A percentile compares a stretch with the other conserved stretches of the same genome.
Conservation (phyloP, 2,329 filamentous ascomycete species). For the Trichoderma brevicompactum region DNA sequence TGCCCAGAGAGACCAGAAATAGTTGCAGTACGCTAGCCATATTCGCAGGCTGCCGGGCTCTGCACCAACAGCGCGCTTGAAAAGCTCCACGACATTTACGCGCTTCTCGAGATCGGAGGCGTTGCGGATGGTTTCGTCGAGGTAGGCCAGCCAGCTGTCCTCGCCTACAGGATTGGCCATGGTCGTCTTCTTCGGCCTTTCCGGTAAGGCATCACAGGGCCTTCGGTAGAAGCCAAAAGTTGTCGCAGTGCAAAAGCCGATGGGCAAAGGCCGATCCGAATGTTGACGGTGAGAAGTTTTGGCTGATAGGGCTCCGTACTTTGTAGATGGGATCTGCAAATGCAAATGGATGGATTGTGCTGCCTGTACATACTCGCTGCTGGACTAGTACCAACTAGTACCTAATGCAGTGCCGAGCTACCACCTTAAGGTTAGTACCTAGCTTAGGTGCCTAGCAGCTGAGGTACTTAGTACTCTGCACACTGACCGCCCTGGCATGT, state of each 20-base stretch:
- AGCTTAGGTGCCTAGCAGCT: not conserved
- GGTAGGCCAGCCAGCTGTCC: constrained; percentile 75
- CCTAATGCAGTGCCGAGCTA: constrained; percentile 7
- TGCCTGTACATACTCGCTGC: not conserved
- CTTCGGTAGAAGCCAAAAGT: not conserved
- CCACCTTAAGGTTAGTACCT: not conserved
- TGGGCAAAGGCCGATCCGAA: not conserved
- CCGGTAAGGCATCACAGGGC: constrained; percentile 36
- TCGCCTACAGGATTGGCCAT: constrained; percentile 70
- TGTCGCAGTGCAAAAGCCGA: not conserved
- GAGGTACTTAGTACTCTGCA: not conserved
- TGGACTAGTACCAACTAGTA: not conserved
- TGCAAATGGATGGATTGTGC: constrained; percentile 2
- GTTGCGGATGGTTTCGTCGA: constrained; percentile 70
- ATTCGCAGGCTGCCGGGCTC: constrained; percentile 75
- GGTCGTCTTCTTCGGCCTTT: constrained; percentile 34
- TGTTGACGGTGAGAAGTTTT: constrained; percentile 7
- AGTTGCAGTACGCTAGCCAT: constrained; percentile 80
- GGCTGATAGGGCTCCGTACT: not conserved
- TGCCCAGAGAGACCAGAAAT: constrained; percentile 72
- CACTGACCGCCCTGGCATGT: no score
- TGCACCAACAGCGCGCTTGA: constrained; percentile 68
- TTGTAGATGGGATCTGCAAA: constrained; percentile 13
- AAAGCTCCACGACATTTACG: constrained; percentile 72
- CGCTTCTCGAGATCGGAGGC: constrained; percentile 67